Evolutionary conservation across 1,284 basidiomycete species (phyloP).

Genomic region (Amylostereum areolatum): DNA sequence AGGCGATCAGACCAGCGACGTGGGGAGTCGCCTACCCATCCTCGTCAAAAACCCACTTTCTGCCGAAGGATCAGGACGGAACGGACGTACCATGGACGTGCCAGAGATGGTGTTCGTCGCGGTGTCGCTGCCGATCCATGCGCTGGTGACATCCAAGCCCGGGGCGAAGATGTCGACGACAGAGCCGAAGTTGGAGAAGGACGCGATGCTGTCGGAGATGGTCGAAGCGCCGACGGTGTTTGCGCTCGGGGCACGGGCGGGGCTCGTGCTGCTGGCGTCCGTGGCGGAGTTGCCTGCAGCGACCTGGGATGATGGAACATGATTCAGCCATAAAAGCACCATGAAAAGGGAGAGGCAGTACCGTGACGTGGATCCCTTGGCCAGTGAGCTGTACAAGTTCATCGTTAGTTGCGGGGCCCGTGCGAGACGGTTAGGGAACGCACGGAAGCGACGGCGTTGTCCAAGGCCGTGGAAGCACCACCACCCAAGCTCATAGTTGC

Average conservation of each 20-base stretch:
- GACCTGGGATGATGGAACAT: conserved; percentile 6
- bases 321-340: not conserved
- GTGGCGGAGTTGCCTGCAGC: conserved; percentile 24
- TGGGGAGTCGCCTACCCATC: conserved; percentile 21
- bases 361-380: conserved; percentile 27
- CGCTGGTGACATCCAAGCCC: conserved; percentile 25
- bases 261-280: conserved; percentile 21
- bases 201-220: conserved; percentile 38
- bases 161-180: conserved; percentile 31
- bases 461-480: conserved; percentile 53
- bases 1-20: conserved; percentile 29
- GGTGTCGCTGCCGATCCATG: conserved; percentile 25
- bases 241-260: conserved; percentile 37
- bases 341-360: not conserved
- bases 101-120: conserved; percentile 26
- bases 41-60: not conserved
- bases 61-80: not conserved
- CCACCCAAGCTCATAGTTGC: conserved; percentile 73
- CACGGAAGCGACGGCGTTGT: conserved; percentile 57
- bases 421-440: not conserved
- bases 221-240: conserved; percentile 63
- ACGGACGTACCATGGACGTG: conserved; percentile 21
- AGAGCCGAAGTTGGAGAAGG: conserved; percentile 29
- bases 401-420: not conserved
- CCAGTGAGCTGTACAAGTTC: conserved; percentile 2